Evolutionary conservation across 805 yeast species (phyloP), one percentile per base, ranked within the genome.

Genomic region (Lipomyces kockii): DNA sequence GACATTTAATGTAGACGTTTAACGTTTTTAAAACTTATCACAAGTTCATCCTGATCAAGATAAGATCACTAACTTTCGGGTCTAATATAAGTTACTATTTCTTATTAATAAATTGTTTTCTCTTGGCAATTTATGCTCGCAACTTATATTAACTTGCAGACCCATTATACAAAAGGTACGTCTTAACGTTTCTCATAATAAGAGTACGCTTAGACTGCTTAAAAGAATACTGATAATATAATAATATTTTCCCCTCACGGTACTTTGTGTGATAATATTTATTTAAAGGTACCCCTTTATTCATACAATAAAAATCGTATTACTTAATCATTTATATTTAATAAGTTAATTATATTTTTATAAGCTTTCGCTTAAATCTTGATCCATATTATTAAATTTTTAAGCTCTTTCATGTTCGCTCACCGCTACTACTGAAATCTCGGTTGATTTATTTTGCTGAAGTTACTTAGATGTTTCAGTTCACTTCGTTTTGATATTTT

Each of bases 401-500:
- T 49, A 20, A 5, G 67, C 54, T 32, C 61, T 62, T 59, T 63
- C 66, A 49, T 43, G 67, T 71, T 71, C 73, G 64, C 69, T 71
- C 74, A 71, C 74, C 72, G 65, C 63, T 71, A 71, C 68, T 71
- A 58, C 58, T 62, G 61, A 61, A 51, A 69, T 67, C 71, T 66
- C 64, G 49, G 71, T 65, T 67, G 60, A 63, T 69, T 69, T 70
- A 49, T 69, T 67, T 69, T 69, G 71, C 72, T 71, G 52, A 64
- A 69, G 69, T 62, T 72, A 72, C 69, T 72, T 69, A 65, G 74
- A 72, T 70, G 73, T 67, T 71, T 72, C 72, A 69, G 71, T 71
- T 71, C 74, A 71, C 70, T 66, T 57, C 51, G 71, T 71, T 67
- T 57, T 60, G 55, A 56, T 25, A 35, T 49, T 66, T 39, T 54